A percentile compares a stretch with the other conserved stretches of the same genome.
phyloP scores from a whole-genome alignment of 23 red algal genomes.

The Gracilaria vermiculophylla region DNA sequence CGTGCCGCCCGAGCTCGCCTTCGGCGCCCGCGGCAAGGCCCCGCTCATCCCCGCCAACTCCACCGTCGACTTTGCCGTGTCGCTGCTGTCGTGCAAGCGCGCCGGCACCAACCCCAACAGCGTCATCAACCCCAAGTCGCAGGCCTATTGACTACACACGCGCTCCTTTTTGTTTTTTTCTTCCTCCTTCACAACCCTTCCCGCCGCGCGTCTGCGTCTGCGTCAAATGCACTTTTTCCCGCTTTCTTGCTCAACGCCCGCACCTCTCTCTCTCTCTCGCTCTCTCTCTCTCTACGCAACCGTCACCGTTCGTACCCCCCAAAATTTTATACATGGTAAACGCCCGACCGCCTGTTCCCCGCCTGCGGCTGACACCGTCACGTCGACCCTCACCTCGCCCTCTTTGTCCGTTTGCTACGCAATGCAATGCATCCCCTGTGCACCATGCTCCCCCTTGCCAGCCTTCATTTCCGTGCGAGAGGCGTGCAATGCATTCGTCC shows the following conservation, averaged over 20 bases:
- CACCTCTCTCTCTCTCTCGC: not conserved
- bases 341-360: not conserved
- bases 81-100: slow-evolving; percentile 50
- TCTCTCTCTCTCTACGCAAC: not conserved
- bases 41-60: slow-evolving; percentile 79
- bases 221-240: not conserved
- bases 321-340: no score
- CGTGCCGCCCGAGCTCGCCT: slow-evolving; percentile 77
- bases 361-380: not conserved
- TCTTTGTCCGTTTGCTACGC: not conserved
- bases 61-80: slow-evolving; percentile 80
- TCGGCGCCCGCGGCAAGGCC: slow-evolving; percentile 55
- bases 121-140: slow-evolving; percentile 35
- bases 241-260: not conserved
- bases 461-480: not conserved
- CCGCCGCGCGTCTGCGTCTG: not conserved
- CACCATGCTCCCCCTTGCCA: not conserved
- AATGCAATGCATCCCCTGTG: not conserved
- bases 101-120: slow-evolving; percentile 60
- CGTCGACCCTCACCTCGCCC: not conserved
- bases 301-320: no score
- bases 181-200: not conserved
- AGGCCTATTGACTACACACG: not conserved
- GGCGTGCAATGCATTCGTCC: not conserved
- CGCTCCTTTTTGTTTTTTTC: not conserved